Evolutionary conservation across 164 flowering plant species (phyloP), one percentile per base, ranked within the genome.

Genomic region (Litsea cubeba): DNA sequence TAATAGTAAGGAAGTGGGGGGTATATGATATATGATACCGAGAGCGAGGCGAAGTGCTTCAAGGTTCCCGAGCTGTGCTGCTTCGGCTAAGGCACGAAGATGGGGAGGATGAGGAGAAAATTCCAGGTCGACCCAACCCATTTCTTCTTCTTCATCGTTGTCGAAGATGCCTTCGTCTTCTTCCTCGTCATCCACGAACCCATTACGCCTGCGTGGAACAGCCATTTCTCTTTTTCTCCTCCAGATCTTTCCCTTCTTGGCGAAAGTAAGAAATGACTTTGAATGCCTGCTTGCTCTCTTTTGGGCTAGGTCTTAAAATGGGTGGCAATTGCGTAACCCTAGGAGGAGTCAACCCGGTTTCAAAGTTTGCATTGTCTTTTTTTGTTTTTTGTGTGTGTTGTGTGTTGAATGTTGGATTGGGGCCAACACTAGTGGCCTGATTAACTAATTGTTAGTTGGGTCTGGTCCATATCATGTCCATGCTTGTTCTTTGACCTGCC

Each of bases 121-220:
- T 2, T 85, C 85, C 35, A 63, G 18, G 24, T 84, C 87, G 65
- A 66, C 62, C 75, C 24, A 72, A 68, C 50, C 70, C 66, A 71
- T 23, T 50, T 68, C 73, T 17, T 60, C 71, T 30, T 77, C 84
- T 35, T 87, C 82, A 71, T 86, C 91, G 32, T 86, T 92, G 74
- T 88, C 85, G 17, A 92, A 76, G 80, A 88, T 2, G 76, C 46
- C 71, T 11, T 18, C 79, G 22, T 79, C 80, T 4, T 84, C 89
- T 3, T 86, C 91, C 11, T 88, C 91, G 2, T 82, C 91, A 14
- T 87, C 93, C 62, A 85, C 72, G 73, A 80, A 26, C 1, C 87
- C 91, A 49, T 89, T 88, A n/a, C 81, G 80, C 76, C 93, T 79
- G 14, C 85, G 84, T 0, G 92, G 89, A 51, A 92, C 94, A 62